A percentile compares a stretch with the other conserved stretches of the same genome.
phyloP scores from a whole-genome alignment of 1,284 basidiomycete genomes.

The Sporisorium reilianum region DNA sequence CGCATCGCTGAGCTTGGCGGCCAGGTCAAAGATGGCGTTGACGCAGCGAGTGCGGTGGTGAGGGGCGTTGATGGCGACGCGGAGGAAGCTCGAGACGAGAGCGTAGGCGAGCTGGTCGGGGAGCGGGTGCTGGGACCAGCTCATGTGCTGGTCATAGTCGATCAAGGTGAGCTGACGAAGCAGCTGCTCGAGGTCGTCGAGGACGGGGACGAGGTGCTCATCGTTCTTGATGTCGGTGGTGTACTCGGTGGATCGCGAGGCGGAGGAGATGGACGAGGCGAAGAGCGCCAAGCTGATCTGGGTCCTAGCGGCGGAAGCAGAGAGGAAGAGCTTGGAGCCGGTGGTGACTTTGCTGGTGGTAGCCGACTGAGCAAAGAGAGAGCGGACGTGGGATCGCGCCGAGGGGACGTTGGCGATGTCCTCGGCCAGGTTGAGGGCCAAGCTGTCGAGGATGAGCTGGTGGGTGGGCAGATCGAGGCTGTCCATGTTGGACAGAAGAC shows the following conservation, averaged over 20 bases:
- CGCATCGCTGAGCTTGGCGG: constrained; percentile 30
- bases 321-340: constrained; percentile 36
- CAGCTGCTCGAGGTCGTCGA: constrained; percentile 54
- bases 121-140: constrained; percentile 56
- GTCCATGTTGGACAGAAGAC: constrained; percentile 36
- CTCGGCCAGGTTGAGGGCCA: constrained; percentile 76
- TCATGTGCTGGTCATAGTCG: constrained; percentile 58
- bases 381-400: constrained; percentile 38
- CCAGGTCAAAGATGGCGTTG: constrained; percentile 48
- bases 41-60: constrained; percentile 74
- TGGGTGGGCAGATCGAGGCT: constrained; percentile 77
- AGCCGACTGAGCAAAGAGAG: constrained; percentile 40
- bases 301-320: constrained; percentile 54
- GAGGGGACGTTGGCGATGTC: constrained; percentile 55
- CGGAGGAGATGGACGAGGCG: constrained; percentile 62
- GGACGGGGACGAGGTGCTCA: constrained; percentile 58
- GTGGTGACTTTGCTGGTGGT: constrained; percentile 50
- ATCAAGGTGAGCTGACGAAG: constrained; percentile 44
- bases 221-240: constrained; percentile 51
- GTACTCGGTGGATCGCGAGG: constrained; percentile 53
- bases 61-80: constrained; percentile 75
- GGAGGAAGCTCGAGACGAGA: constrained; percentile 72
- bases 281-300: constrained; percentile 66
- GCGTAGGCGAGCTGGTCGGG: constrained; percentile 65
- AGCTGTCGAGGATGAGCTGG: constrained; percentile 82